Base-by-base conservation (phyloP, 495 filamentous ascomycete genomes). In the Margaritispora aquatica region DNA sequence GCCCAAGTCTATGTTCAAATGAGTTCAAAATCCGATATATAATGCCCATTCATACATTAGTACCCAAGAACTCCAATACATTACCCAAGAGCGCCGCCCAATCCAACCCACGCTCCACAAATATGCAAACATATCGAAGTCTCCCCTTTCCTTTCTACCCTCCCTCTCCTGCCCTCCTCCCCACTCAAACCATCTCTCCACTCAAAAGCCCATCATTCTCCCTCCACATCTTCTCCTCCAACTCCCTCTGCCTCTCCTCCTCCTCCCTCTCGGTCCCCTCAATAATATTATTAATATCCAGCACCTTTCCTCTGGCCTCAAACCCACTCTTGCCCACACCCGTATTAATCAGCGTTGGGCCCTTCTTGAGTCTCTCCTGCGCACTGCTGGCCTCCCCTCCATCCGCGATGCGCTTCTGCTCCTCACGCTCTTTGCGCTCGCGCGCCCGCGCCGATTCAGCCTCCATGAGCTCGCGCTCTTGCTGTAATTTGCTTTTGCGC, bases 191-290 rank as follows among this genome's bases (percentile, higher is more conserved):
- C 48, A 62, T 57, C 47, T 56, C 47, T 23, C 59, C 59, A 53
- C 59, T 62, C 46, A 62, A 53, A 21, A 62, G 31, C 13, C 59
- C 59, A 26, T 62, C 59, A 29, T 56, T 57, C 48, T 62, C 59
- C 22, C 46, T 26, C 47, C 41, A 41, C 4, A 57, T 49, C 51
- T 50, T 27, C 17, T 57, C 46, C 23, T 61, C 53, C 15, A 22
- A 2, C 34, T 62, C 48, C 4, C 34, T 26, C 34, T 31, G 52
- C 46, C 17, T 53, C 54, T 51, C 49, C 54, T 62, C 60, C 46
- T 62, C 54, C 15, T 26, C 54, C 36, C 20, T n/a, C 8, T 62
- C 60, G 1, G 41, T 54, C 19, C 23, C 21, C 36, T 62, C 60
- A 44, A 57, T 57, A 2, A 61, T 22, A 8, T 36, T 31, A 11